Percentiles rank a stretch among this genome's conserved stretches.
phyloP scores from a whole-genome alignment of 169 alveolate species.

The Plasmodium blacklocki region DNA sequence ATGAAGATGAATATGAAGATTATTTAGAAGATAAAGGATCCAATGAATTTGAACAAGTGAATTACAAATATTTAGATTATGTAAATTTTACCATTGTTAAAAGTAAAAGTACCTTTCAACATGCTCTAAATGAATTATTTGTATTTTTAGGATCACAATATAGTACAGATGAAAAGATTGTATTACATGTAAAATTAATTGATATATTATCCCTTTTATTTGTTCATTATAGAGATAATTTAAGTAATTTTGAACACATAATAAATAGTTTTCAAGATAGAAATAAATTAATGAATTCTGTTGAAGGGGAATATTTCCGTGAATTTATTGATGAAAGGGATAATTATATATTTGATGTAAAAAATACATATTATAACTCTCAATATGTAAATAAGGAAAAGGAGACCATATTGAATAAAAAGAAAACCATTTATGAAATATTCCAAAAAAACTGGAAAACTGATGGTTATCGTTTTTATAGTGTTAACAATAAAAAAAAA shows the following conservation, averaged over 20 bases:
- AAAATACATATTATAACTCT: conserved; percentile 25
- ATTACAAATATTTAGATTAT: conserved; percentile 59
- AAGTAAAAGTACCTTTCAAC: conserved; percentile 33
- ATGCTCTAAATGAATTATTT: conserved; percentile 37
- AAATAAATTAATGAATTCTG: conserved; percentile 50
- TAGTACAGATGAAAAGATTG: conserved; percentile 53
- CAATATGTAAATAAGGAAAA: conserved; percentile 22
- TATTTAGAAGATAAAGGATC: conserved; percentile 34
- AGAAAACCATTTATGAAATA: conserved; percentile 47
- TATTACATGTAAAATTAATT: conserved; percentile 48
- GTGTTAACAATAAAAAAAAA: conserved; percentile 34
- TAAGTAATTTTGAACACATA: conserved; percentile 48
- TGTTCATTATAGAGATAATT: conserved; percentile 46
- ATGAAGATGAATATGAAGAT: conserved; percentile 29
- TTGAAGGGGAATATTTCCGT: conserved; percentile 57
- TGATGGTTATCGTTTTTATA: conserved; percentile 61
- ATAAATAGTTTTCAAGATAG: conserved; percentile 75
- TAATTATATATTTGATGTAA: conserved; percentile 37
- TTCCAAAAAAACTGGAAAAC: conserved; percentile 61
- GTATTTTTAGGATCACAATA: conserved; percentile 68
- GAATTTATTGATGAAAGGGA: conserved; percentile 64
- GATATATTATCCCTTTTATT: conserved; percentile 60
- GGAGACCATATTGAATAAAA: conserved; percentile 39
- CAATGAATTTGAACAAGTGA: conserved; percentile 63
- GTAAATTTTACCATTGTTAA: conserved; percentile 47